These are phyloP conservation scores for Russula griseocarnosa DNA, from an alignment of 768 basidiomycete genomes.

Conservation along the genomic window DNA sequence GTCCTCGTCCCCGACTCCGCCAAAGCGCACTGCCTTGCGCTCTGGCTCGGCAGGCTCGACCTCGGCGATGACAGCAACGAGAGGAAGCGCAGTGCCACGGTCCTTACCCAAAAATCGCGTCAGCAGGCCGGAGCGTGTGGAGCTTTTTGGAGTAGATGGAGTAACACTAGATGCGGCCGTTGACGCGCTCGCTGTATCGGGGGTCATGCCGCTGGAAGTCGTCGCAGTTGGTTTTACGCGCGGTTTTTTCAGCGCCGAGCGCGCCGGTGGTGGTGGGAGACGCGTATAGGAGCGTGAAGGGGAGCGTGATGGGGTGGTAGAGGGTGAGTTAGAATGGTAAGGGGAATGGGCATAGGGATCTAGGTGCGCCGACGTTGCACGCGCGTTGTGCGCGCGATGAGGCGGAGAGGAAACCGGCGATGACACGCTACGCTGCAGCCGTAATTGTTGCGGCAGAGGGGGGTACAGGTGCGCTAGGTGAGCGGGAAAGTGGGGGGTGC, in stretches of 20 bases:
- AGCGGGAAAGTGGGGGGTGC: constrained; percentile 65
- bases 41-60: constrained; percentile 7
- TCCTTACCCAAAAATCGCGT: constrained; percentile 29
- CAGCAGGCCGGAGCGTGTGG: constrained; percentile 33
- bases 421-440: constrained; percentile 8
- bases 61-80: neutral
- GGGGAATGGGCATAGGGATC: neutral
- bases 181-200: constrained; percentile 41
- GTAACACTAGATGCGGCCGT: constrained; percentile 44
- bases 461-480: constrained; percentile 25
- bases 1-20: constrained; percentile 5
- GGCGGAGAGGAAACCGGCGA: constrained; percentile 32
- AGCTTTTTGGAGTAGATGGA: constrained; percentile 30
- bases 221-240: constrained; percentile 35
- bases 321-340: neutral
- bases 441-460: neutral
- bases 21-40: constrained; percentile 26
- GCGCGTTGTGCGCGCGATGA: constrained; percentile 17
- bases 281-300: constrained; percentile 14
- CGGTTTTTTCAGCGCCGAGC: constrained; percentile 63
- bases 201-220: constrained; percentile 32
- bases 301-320: neutral
- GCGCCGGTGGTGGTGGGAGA: constrained; percentile 53
- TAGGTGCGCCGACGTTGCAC: constrained; percentile 32
- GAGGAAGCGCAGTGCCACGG: neutral